A percentile compares a stretch with the other conserved stretches of the same genome.
Evolutionary conservation across 768 basidiomycete species (phyloP).

Genomic region (Leucocoprinus sp.): DNA sequence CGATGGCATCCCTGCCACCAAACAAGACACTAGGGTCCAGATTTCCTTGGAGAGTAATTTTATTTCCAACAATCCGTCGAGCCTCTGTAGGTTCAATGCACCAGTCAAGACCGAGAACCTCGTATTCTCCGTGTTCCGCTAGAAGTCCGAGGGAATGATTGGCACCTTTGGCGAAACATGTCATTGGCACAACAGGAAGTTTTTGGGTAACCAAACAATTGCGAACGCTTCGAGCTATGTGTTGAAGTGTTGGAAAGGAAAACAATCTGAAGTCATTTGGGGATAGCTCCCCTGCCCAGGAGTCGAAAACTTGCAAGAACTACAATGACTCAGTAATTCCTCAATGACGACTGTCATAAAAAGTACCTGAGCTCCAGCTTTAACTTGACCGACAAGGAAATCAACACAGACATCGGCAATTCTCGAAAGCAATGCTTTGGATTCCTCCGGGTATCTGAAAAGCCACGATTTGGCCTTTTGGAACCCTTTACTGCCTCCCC

Average conservation of each 20-base stretch:
- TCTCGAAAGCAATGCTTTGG: conserved; percentile 62
- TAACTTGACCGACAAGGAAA: conserved; percentile 86
- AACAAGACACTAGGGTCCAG: conserved; percentile 85
- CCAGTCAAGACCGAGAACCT: conserved; percentile 92
- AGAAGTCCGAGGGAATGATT: conserved; percentile 59
- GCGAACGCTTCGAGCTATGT: conserved; percentile 67
- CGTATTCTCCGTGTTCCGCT: conserved; percentile 64
- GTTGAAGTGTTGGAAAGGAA: conserved; percentile 69
- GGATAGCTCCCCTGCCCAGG: conserved; percentile 89
- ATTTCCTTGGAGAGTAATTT: conserved; percentile 83
- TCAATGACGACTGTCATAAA: too few relatives aligned
- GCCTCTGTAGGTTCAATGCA: conserved; percentile 71
- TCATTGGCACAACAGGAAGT: conserved; percentile 67
- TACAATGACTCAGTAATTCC: conserved; percentile 21
- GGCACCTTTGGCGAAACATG: conserved; percentile 92
- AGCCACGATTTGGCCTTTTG: conserved; percentile 93
- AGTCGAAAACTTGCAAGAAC: conserved; percentile 97
- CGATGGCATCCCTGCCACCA: conserved; percentile 81
- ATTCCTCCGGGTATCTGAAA: conserved; percentile 82
- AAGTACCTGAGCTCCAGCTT: conserved; percentile 90
- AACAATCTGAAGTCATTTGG: conserved; percentile 80
- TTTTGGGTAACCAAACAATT: conserved; percentile 42
- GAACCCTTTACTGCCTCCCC: conserved; percentile 85
- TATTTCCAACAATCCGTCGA: conserved; percentile 48
- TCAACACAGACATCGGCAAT: conserved; percentile 90